These are phyloP conservation scores for Paxillus rubicundulus DNA, from an alignment of 768 basidiomycete species.

Conservation along the genomic window DNA sequence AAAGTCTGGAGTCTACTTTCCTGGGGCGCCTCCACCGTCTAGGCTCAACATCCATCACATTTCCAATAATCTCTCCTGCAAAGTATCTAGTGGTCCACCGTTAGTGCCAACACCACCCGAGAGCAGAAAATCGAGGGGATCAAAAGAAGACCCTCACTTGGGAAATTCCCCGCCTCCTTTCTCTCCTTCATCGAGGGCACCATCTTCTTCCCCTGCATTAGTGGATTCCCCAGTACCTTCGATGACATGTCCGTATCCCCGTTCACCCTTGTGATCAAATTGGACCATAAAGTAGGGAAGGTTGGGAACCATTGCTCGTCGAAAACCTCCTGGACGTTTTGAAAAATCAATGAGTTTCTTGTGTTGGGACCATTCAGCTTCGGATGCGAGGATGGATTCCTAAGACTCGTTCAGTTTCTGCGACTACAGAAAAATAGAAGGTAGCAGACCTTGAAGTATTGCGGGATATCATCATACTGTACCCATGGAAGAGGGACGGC, in stretches of 20 bases:
- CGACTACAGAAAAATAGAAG: background rate
- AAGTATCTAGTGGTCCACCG: constrained; percentile 66
- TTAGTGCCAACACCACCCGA: constrained; percentile 4
- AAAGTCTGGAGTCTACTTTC: constrained; percentile 64
- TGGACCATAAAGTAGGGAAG: constrained; percentile 99
- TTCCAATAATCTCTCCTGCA: constrained; percentile 55
- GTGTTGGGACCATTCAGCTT: constrained; percentile 98
- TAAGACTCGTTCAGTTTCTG: constrained; percentile 27
- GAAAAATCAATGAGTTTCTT: constrained; percentile 96
- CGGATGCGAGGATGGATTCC: constrained; percentile 93
- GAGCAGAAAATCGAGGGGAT: background rate
- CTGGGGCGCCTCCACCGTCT: constrained; percentile 81
- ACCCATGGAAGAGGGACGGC: constrained; percentile 91
- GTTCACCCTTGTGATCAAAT: constrained; percentile 97
- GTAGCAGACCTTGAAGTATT: constrained; percentile 79
- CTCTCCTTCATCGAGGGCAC: constrained; percentile 77
- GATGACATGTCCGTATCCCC: constrained; percentile 97
- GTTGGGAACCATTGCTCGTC: constrained; percentile 93
- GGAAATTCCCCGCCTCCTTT: constrained; percentile 93
- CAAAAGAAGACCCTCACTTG: constrained; percentile 45
- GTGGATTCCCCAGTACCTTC: constrained; percentile 77
- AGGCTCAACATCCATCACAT: constrained; percentile 83
- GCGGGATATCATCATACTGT: constrained; percentile 81
- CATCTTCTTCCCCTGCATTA: constrained; percentile 59
- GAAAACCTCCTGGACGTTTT: constrained; percentile 85